Percentiles rank a stretch among this genome's conserved stretches.
These are phyloP conservation scores for Aspergillus fijiensis DNA, from an alignment of 2,329 filamentous ascomycete genomes.

Conservation along the genomic window DNA sequence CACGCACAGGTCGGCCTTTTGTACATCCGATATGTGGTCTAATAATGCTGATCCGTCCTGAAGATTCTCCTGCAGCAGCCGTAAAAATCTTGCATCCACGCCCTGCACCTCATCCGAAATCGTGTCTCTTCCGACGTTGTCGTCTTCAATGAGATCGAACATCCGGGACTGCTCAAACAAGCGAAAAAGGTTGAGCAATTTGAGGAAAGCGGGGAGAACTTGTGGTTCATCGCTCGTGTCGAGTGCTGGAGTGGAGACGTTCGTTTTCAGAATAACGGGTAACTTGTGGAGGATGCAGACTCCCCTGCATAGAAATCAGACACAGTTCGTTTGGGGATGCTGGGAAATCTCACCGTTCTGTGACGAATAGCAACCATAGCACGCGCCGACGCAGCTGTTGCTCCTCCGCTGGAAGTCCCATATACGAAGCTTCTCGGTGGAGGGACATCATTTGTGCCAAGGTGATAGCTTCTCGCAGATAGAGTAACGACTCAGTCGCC, in stretches of 20 bases:
- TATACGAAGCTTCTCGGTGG: constrained; percentile 47
- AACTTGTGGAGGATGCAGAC: constrained; percentile 54
- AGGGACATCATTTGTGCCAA: constrained; percentile 52
- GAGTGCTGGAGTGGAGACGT: constrained; percentile 38
- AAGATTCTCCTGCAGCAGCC: constrained; percentile 44
- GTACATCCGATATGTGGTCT: constrained; percentile 49
- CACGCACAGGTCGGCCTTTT: constrained; percentile 52
- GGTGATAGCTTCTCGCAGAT: constrained; percentile 54
- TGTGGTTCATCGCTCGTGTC: constrained; percentile 44
- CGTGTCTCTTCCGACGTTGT: constrained; percentile 7
- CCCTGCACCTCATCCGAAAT: constrained; percentile 19
- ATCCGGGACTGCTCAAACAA: constrained; percentile 52
- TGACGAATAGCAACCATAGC: constrained; percentile 52
- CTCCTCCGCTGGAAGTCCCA: constrained; percentile 36
- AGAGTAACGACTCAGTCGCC: constrained; percentile 49
- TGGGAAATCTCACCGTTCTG: constrained; percentile 32
- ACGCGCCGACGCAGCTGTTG: constrained; percentile 50
- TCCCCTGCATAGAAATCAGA: constrained; percentile 33
- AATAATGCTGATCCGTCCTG: constrained; percentile 43
- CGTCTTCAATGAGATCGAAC: constrained; percentile 48
- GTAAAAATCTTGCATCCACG: constrained; percentile 30
- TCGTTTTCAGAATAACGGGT: constrained; percentile 47
- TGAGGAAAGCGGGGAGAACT: constrained; percentile 51
- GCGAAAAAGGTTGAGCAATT: constrained; percentile 52
- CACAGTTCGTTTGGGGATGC: too few species aligned